Percentiles rank a stretch among this genome's conserved stretches.
Evolutionary conservation across 768 basidiomycete genomes (phyloP).

Genomic region (Hygrophoropsis aurantiaca): DNA sequence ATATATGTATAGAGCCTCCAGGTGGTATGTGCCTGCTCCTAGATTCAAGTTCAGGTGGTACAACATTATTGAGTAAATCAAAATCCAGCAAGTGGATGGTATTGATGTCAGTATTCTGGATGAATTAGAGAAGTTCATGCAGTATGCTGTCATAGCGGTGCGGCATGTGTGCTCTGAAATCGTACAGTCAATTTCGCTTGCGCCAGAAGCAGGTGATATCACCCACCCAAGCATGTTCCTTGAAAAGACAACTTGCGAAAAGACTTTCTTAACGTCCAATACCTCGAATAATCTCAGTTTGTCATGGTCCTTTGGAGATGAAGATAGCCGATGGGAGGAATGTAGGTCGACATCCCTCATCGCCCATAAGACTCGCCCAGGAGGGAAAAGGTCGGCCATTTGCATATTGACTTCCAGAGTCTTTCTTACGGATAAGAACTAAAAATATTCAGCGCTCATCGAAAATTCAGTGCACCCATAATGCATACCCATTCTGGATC

Average conservation of each 20-base stretch:
- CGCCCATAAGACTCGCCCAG: constrained; percentile 79
- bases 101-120: too few species aligned
- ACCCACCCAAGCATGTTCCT: constrained; percentile 78
- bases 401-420: constrained; percentile 86
- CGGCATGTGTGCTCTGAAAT: constrained; percentile 67
- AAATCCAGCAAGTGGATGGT: too few species aligned
- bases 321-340: constrained; percentile 45
- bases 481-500: constrained; percentile 52
- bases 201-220: constrained; percentile 1
- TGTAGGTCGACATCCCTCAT: constrained; percentile 72
- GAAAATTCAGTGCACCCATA: constrained; percentile 30
- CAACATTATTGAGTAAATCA: constrained; percentile 1
- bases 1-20: too few species aligned
- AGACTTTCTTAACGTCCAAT: constrained; percentile 71
- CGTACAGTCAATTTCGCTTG: background rate
- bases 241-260: constrained; percentile 79
- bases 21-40: too few species aligned
- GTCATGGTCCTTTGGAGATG: constrained; percentile 2
- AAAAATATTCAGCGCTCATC: background rate
- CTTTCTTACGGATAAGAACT: constrained; percentile 82
- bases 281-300: constrained; percentile 78
- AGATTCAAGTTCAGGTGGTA: background rate
- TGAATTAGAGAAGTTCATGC: constrained; percentile 58
- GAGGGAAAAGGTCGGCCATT: constrained; percentile 68
- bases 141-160: constrained; percentile 78